phyloP scores from a whole-genome alignment of 345 rosid genomes.

The Diplotaxis tenuifolia region DNA sequence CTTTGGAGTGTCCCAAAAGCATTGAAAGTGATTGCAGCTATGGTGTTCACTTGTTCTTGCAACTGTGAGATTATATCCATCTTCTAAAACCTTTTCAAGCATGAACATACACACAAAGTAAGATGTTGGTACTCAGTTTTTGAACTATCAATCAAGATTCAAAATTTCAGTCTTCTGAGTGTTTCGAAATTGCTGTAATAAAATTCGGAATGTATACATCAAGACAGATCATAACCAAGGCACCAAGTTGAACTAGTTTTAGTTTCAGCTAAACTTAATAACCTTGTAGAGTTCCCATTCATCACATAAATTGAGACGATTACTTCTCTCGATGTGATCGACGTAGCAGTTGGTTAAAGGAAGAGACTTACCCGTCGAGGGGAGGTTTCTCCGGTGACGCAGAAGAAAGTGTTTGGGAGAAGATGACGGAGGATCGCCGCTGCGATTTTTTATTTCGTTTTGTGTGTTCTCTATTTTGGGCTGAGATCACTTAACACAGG shows the following conservation, averaged over 20 bases:
- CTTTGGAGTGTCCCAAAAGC: constrained; percentile 77
- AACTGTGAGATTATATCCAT: constrained; percentile 95
- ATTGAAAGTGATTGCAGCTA: constrained; percentile 75
- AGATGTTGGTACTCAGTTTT: neutral
- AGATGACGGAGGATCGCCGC: neutral
- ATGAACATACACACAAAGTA: neutral
- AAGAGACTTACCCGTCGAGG: neutral
- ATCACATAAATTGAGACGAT: neutral
- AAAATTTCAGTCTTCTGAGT: neutral
- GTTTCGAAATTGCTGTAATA: too few species aligned
- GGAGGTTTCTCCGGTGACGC: neutral
- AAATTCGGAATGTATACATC: neutral
- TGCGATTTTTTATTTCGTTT: neutral
- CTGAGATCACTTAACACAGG: neutral
- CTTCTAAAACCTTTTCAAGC: constrained; percentile 1
- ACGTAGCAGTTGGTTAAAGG: neutral
- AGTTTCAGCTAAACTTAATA: neutral
- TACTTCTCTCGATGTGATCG: neutral
- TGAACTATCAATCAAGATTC: neutral
- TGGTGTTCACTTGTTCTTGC: constrained; percentile 80
- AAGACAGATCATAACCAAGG: neutral
- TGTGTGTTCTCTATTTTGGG: neutral
- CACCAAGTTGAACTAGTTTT: neutral
- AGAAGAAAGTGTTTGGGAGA: neutral
- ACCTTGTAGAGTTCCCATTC: neutral